Evolutionary conservation across 176 grass and related monocot species (phyloP).

Genomic region (Microstegium vimineum): DNA sequence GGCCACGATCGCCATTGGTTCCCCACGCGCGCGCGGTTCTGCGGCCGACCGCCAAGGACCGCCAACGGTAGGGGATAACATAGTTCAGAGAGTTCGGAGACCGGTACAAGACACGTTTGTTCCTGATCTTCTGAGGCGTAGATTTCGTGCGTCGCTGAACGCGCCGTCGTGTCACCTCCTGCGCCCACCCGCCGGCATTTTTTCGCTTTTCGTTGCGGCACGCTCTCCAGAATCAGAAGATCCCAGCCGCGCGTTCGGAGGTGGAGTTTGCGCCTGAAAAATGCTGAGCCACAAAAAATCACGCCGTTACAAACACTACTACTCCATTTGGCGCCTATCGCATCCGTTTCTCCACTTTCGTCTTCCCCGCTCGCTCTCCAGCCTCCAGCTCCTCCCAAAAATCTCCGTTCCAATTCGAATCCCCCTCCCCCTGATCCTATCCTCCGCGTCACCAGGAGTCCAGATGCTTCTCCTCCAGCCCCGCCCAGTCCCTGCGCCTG

Average conservation of each 20-base stretch:
- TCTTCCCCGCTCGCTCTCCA: not conserved
- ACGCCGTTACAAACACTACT: conserved; percentile 25
- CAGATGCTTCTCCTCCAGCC: conserved; percentile 18
- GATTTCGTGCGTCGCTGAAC: not conserved
- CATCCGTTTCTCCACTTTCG: not conserved
- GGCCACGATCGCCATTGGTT: conserved; percentile 45
- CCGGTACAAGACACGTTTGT: no score
- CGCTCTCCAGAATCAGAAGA: not conserved
- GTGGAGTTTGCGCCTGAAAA: not conserved
- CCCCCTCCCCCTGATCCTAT: not conserved
- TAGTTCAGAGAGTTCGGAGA: conserved; percentile 5
- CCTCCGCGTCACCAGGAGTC: not conserved
- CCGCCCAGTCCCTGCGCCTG: not conserved
- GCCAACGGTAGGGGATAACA: conserved; percentile 56
- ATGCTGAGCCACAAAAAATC: conserved; percentile 31
- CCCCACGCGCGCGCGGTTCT: not conserved
- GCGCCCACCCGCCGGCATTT: not conserved
- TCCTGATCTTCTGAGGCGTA: not conserved
- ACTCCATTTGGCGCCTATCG: conserved; percentile 45
- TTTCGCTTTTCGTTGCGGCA: not conserved
- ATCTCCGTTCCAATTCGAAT: not conserved
- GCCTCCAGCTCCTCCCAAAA: not conserved
- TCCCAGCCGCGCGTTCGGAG: not conserved
- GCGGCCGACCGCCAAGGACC: conserved; percentile 26
- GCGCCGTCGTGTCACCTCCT: not conserved